Base-by-base conservation (phyloP, 345 rosid species). In the Diplotaxis tenuifolia region DNA sequence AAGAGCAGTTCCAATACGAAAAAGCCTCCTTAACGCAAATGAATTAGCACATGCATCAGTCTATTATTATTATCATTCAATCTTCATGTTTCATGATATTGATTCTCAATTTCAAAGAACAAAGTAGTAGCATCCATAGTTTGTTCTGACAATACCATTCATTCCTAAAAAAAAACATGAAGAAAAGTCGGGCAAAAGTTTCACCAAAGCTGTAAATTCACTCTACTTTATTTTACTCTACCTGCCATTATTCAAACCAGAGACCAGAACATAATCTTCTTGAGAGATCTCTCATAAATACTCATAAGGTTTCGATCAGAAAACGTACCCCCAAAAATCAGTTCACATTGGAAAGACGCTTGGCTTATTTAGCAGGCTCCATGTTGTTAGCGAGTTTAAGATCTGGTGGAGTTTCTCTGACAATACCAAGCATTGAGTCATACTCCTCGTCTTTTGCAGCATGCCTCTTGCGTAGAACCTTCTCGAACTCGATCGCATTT, bases 401-500 rank as follows among this genome's bases (percentile, higher is more conserved):
- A 71, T 94, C 93, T 50, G 88, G 86, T 19, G 96, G 95, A 23
- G 85, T 86, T 83, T 87, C 96, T 20, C 92, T 88, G 27, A 89
- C 86, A 65, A 88, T 86, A 19, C 96, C 96, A 65, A 94, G 79
- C 96, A 91, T 82, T 6, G 96, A 86, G 83, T 91, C 96, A 68
- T 91, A 87, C 60, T 88, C 92, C 85, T 91, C 96, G 55, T 94
- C 95, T 56, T 81, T 74, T 47, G 1, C 71, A 29, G 87, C 93
- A 79, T 84, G 83, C 85, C 86, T 94, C 82, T 85, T 89, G 68
- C 96, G 88, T n/a, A 94, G 89, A 67, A 79, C 86, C 83, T 89
- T 94, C 86, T 94, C 97, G 22, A 94, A 89, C 83, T 91, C 97
- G 7, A 89, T 88, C 80, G 83, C 93, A 61, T 86, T 85, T 16